Percentiles rank a stretch among this genome's conserved stretches.
Conservation (phyloP, 257 asterid species). For the Thymus mandschuricus region DNA sequence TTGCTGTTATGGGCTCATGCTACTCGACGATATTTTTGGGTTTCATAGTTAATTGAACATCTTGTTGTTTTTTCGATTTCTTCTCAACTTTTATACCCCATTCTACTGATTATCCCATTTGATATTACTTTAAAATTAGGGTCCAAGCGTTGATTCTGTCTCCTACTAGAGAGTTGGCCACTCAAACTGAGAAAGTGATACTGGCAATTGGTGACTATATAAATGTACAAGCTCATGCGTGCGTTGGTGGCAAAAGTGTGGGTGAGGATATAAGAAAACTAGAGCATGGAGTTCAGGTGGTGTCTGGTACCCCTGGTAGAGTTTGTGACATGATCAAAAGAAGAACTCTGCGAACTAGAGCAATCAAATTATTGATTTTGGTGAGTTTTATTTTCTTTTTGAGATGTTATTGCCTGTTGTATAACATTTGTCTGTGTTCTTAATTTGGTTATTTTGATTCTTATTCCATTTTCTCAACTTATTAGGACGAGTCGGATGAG, state of each 20-base stretch:
- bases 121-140: no score
- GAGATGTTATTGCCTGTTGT: not conserved
- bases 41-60: no score
- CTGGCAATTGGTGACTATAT: slow-evolving; percentile 80
- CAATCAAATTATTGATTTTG: slow-evolving; percentile 75
- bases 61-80: no score
- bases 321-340: no score
- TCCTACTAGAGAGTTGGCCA: slow-evolving; percentile 43
- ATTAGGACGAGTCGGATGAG: slow-evolving; percentile 93
- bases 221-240: slow-evolving; percentile 86
- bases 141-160: no score
- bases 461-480: slow-evolving; percentile 14
- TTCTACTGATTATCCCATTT: no score
- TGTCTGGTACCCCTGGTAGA: no score
- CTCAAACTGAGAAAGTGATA: slow-evolving; percentile 74
- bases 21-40: no score
- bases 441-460: not conserved
- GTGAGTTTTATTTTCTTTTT: slow-evolving; percentile 45
- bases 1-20: no score
- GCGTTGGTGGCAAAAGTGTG: slow-evolving; percentile 92
- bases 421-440: not conserved
- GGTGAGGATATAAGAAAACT: slow-evolving; percentile 62
- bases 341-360: slow-evolving; percentile 50
- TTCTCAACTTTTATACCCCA: no score
- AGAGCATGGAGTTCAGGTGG: no score